Evolutionary conservation across 2,329 filamentous ascomycete species (phyloP).

Genomic region (Monilinia laxa): DNA sequence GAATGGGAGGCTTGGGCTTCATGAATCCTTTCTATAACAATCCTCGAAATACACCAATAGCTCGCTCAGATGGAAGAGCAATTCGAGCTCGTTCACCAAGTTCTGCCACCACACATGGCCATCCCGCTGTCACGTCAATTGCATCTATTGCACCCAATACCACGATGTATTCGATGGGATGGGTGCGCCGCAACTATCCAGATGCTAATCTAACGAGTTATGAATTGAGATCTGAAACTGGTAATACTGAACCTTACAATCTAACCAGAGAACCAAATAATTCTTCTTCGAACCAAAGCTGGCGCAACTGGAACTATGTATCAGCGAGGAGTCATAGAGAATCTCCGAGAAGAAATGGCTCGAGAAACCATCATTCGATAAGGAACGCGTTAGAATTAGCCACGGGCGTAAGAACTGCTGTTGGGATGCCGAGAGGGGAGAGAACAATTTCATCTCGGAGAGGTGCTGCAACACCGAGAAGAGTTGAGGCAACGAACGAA

Average conservation of each 20-base stretch:
- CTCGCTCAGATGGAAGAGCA: rapidly evolving
- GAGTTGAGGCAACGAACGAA: background rate
- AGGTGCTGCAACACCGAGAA: background rate
- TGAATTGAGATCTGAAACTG: background rate
- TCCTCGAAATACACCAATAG: no score
- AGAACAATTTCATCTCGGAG: background rate
- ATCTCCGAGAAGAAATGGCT: no score
- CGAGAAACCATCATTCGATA: background rate
- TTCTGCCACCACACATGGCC: background rate
- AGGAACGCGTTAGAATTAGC: background rate
- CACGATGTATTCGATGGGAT: background rate
- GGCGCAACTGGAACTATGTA: background rate
- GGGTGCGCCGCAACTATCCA: background rate
- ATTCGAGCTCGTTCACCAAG: no score
- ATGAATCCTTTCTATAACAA: no score
- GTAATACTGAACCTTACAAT: background rate
- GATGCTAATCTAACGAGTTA: background rate
- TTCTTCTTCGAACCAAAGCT: background rate
- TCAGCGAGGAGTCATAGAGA: no score
- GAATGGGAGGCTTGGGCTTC: background rate
- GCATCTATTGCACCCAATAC: background rate
- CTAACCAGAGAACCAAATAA: background rate
- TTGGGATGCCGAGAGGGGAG: slow-evolving; percentile 3
- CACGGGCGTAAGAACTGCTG: background rate
- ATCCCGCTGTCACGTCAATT: background rate